Conservation (phyloP, 768 basidiomycete genomes). For the Filobasidium wieringae region DNA sequence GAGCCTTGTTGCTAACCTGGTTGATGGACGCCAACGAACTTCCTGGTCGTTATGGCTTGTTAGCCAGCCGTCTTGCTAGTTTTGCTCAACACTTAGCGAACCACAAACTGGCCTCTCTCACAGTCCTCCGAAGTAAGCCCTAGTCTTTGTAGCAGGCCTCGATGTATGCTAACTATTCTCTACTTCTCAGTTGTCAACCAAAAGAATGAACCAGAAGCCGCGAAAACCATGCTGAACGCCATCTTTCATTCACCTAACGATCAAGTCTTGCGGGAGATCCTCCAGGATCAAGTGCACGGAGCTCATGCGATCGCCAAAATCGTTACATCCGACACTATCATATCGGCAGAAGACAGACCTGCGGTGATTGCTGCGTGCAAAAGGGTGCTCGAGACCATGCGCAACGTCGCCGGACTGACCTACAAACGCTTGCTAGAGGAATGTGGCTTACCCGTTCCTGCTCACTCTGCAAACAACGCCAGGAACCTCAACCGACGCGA, state of each 20-base stretch:
- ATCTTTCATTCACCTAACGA: constrained; percentile 82
- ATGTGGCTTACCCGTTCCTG: constrained; percentile 67
- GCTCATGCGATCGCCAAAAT: constrained; percentile 65
- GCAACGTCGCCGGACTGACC: constrained; percentile 86
- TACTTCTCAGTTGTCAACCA: constrained; percentile 63
- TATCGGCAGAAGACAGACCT: constrained; percentile 58
- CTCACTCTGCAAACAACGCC: constrained; percentile 8
- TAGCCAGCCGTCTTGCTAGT: constrained; percentile 91
- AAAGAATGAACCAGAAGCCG: constrained; percentile 81
- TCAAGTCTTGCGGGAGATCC: constrained; percentile 81
- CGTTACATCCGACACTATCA: constrained; percentile 62
- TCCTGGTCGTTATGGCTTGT: constrained; percentile 84
- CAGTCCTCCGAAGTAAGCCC: constrained; percentile 62
- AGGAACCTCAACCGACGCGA: not conserved
- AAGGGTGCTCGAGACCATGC: constrained; percentile 71
- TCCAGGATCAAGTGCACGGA: constrained; percentile 93
- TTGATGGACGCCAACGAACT: constrained; percentile 87
- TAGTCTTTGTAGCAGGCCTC: not conserved
- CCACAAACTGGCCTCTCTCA: constrained; percentile 90
- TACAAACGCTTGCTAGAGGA: constrained; percentile 89
- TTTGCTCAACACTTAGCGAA: constrained; percentile 94
- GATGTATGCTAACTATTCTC: not conserved
- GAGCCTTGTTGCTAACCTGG: constrained; percentile 90
- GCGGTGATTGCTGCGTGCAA: constrained; percentile 75
- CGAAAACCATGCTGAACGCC: constrained; percentile 71